phyloP scores from a whole-genome alignment of 768 basidiomycete genomes.

The Brasilioporus rufonigricans region DNA sequence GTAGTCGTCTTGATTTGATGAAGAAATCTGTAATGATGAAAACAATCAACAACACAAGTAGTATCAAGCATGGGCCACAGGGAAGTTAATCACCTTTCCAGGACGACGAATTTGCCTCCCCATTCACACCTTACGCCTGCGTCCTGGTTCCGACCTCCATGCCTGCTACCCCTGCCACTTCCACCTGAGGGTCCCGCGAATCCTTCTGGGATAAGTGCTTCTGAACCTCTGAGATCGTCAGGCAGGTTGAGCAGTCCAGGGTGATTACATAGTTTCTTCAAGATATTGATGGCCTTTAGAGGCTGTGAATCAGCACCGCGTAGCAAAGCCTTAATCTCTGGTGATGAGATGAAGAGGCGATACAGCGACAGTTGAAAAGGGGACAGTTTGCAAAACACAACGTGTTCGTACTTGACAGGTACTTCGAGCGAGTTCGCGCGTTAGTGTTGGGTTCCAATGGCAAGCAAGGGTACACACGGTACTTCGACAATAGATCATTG shows the following conservation, averaged over 20 bases:
- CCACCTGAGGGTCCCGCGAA: constrained; percentile 53
- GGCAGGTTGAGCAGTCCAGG: constrained; percentile 88
- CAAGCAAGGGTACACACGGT: constrained; percentile 53
- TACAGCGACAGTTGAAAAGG: constrained; percentile 84
- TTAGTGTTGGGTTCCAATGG: neutral
- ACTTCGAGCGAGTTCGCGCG: constrained; percentile 47
- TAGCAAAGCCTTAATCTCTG: constrained; percentile 86
- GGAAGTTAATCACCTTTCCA: constrained; percentile 67
- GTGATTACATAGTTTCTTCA: constrained; percentile 96
- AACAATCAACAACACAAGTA: neutral
- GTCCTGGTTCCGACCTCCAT: constrained; percentile 40
- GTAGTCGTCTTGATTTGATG: constrained; percentile 79
- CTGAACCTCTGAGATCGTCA: constrained; percentile 78
- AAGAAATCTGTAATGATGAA: constrained; percentile 59
- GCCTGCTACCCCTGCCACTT: constrained; percentile 30
- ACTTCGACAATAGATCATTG: constrained; percentile 93
- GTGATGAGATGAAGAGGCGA: constrained; percentile 86
- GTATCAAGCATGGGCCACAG: neutral
- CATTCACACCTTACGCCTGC: constrained; percentile 66
- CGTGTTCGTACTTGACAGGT: constrained; percentile 98
- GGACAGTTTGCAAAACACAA: constrained; percentile 89
- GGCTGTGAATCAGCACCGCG: constrained; percentile 89
- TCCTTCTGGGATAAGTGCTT: constrained; percentile 76
- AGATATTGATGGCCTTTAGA: constrained; percentile 91
- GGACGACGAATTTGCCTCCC: constrained; percentile 89